Evolutionary conservation across 139 green algal genomes (phyloP).

Genomic region (Tetradesmus lagerheimii): DNA sequence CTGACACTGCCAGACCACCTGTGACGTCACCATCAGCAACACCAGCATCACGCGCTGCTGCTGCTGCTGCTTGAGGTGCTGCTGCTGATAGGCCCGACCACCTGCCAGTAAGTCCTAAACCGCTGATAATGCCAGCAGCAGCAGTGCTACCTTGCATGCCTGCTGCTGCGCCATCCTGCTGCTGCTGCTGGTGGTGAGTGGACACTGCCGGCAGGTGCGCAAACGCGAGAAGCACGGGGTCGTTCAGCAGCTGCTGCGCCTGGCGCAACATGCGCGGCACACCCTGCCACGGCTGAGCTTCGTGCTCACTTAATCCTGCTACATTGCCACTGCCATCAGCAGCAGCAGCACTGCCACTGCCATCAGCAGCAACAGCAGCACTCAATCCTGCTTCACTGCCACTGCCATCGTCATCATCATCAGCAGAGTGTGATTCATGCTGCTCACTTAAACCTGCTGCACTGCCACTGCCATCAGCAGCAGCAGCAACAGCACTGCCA

Average conservation of each 20-base stretch:
- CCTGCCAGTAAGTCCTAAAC: background rate
- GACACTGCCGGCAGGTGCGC: conserved; percentile 9
- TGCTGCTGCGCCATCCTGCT: background rate
- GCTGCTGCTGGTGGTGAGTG: background rate
- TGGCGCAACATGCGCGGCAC: conserved; percentile 44
- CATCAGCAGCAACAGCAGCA: too few relatives aligned
- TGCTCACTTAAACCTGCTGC: too few relatives aligned
- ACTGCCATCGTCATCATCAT: too few relatives aligned
- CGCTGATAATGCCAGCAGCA: background rate
- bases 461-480: background rate
- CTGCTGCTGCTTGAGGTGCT: conserved; percentile 23
- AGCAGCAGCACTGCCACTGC: too few relatives aligned
- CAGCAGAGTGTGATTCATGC: background rate
- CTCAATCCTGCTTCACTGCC: too few relatives aligned
- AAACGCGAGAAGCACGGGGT: conserved; percentile 71
- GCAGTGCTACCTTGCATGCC: background rate
- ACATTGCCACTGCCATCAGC: too few relatives aligned
- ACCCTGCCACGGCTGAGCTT: background rate
- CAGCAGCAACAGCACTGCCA: background rate
- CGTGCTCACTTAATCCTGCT: too few relatives aligned
- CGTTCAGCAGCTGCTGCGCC: conserved; percentile 63
- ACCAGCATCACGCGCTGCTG: background rate
- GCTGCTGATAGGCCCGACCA: conserved; percentile 10
- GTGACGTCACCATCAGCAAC: background rate
- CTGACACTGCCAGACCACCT: background rate